Conservation (phyloP, 371 early-diverging fungal species). For the Mucor mucedo region DNA sequence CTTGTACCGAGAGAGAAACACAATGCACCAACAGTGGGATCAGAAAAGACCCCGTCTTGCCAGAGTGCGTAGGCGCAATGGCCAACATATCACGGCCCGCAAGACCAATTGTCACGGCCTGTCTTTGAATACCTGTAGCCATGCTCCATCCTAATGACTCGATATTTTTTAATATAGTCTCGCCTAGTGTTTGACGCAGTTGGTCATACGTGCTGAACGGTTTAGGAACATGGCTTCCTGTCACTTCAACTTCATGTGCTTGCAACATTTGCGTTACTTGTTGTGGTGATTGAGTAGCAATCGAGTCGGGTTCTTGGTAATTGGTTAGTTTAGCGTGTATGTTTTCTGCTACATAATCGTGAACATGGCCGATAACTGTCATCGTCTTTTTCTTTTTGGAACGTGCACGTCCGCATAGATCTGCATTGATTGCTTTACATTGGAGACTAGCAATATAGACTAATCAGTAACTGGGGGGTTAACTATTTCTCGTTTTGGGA, state of each 20-base stretch:
- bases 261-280: constrained; percentile 43
- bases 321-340: constrained; percentile 57
- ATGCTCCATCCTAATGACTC: constrained; percentile 45
- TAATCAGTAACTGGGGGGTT: not conserved
- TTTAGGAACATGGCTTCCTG: constrained; percentile 54
- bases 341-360: constrained; percentile 34
- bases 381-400: not conserved
- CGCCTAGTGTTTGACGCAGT: constrained; percentile 41
- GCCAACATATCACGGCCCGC: constrained; percentile 73
- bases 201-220: constrained; percentile 59
- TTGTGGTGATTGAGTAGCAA: constrained; percentile 31
- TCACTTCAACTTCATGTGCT: constrained; percentile 48
- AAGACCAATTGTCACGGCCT: constrained; percentile 68
- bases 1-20: constrained; percentile 48
- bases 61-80: constrained; percentile 72
- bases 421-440: constrained; percentile 49
- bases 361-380: constrained; percentile 11
- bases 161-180: constrained; percentile 45
- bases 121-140: constrained; percentile 70
- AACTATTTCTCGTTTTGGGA: not conserved
- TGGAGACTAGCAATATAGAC: constrained; percentile 36
- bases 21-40: constrained; percentile 61
- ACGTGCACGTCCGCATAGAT: constrained; percentile 23
- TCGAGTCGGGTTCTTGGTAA: constrained; percentile 49
- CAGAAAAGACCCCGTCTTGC: constrained; percentile 63